phyloP scores from a whole-genome alignment of 2,329 filamentous ascomycete genomes.

The Paecilomyces formosus region DNA sequence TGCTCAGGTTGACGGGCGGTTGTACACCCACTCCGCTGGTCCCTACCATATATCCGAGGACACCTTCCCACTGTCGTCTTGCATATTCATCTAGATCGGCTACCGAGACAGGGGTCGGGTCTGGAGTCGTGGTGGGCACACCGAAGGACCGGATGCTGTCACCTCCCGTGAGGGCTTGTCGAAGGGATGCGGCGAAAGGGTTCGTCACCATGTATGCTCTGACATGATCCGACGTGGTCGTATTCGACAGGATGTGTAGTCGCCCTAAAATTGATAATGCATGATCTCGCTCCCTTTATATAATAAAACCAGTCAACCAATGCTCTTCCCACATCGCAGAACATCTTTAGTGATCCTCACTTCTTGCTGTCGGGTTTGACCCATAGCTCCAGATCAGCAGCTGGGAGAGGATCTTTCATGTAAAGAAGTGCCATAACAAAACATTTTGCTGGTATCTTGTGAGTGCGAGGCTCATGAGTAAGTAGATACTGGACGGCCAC shows the following conservation, averaged over 20 bases:
- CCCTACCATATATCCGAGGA: slow-evolving; percentile 86
- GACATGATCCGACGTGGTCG: slow-evolving; percentile 51
- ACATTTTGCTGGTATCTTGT: slow-evolving; percentile 62
- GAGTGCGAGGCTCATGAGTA: neutral
- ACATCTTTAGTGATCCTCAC: slow-evolving; percentile 27
- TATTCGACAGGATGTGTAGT: slow-evolving; percentile 76
- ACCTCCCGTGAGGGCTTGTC: slow-evolving; percentile 79
- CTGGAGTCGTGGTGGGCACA: slow-evolving; percentile 63
- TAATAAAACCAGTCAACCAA: slow-evolving; percentile 4
- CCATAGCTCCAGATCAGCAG: slow-evolving; percentile 80
- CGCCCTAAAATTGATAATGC: slow-evolving; percentile 72
- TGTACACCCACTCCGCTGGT: slow-evolving; percentile 42
- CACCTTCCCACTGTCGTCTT: slow-evolving; percentile 86
- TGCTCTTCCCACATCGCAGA: neutral
- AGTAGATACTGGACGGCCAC: slow-evolving; percentile 12
- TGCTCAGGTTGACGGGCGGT: slow-evolving; percentile 51
- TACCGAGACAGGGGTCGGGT: slow-evolving; percentile 58
- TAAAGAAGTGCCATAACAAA: slow-evolving; percentile 96
- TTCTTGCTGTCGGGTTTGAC: slow-evolving; percentile 60
- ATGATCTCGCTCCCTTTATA: slow-evolving; percentile 66
- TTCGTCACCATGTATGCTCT: slow-evolving; percentile 69
- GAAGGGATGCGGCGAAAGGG: slow-evolving; percentile 76
- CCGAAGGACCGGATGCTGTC: slow-evolving; percentile 85
- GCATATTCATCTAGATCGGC: slow-evolving; percentile 77
- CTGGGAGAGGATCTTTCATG: slow-evolving; percentile 69